Conservation (phyloP, 1,139 yeast genomes). For the Yueomyces sp. region DNA sequence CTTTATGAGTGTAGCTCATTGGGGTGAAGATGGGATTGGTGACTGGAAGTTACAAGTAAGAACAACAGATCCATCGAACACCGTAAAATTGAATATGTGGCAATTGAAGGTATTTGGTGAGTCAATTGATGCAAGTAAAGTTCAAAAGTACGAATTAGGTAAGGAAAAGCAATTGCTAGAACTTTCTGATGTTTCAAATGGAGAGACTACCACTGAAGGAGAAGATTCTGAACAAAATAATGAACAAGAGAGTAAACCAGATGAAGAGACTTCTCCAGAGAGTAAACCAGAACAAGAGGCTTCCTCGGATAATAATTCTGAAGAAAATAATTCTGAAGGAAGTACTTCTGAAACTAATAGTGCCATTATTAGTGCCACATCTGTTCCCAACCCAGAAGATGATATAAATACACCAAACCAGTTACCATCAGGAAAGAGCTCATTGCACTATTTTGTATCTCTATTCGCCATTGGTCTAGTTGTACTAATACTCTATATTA, state of each 20-base stretch:
- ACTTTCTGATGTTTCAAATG: neutral
- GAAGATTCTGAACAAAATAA: neutral
- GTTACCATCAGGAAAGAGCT: conserved; percentile 13
- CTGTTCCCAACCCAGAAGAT: conserved; percentile 4
- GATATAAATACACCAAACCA: conserved; percentile 14
- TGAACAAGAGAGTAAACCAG: neutral
- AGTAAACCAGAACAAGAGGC: neutral
- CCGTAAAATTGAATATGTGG: conserved; percentile 54
- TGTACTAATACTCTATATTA: conserved; percentile 39
- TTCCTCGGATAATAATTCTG: neutral
- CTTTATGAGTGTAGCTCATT: conserved; percentile 95
- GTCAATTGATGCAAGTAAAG: conserved; percentile 48
- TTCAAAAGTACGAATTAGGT: conserved; percentile 34
- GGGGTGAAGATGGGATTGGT: conserved; percentile 85
- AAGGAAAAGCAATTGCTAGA: conserved; percentile 32
- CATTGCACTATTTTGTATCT: conserved; percentile 38
- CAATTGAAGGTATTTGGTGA: conserved; percentile 77
- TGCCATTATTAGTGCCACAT: conserved; percentile 1
- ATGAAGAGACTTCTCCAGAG: neutral
- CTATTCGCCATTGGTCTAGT: conserved; percentile 49
- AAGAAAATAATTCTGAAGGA: neutral
- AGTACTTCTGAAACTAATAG: neutral
- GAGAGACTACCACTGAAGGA: neutral
- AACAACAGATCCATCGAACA: conserved; percentile 29
- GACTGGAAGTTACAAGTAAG: conserved; percentile 67